Evolutionary conservation across 805 yeast genomes (phyloP).

Genomic region (Nematodospora valgi): DNA sequence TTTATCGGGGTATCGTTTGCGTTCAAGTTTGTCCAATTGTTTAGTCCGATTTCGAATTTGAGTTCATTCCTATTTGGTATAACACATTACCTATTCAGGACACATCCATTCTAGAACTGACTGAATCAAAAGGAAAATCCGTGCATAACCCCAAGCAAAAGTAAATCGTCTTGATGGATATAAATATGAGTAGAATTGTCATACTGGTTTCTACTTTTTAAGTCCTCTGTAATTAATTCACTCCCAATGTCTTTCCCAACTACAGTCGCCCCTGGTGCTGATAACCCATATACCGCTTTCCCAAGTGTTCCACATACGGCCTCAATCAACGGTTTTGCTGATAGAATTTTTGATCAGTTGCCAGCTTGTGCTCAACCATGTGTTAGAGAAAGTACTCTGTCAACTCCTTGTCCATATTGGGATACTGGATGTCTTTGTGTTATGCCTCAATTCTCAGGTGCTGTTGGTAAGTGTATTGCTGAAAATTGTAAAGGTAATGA

Average conservation of each 20-base stretch:
- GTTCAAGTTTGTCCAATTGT: too few relatives aligned
- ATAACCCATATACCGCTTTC: conserved; percentile 26
- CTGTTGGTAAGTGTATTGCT: conserved; percentile 37
- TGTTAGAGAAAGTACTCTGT: conserved; percentile 27
- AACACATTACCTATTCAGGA: too few relatives aligned
- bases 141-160: too few relatives aligned
- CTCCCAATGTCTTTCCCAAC: conserved; percentile 5
- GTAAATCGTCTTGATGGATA: too few relatives aligned
- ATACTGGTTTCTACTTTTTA: background rate
- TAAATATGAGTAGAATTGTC: background rate
- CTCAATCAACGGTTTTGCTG: conserved; percentile 42
- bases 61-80: too few relatives aligned
- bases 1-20: too few relatives aligned
- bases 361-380: conserved; percentile 38
- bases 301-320: conserved; percentile 38
- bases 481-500: conserved; percentile 32
- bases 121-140: too few relatives aligned
- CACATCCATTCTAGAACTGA: too few relatives aligned
- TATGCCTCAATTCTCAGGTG: conserved; percentile 31
- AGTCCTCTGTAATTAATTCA: background rate
- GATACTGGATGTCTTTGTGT: conserved; percentile 46
- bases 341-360: conserved; percentile 27
- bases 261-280: conserved; percentile 15
- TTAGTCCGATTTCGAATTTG: too few relatives aligned
- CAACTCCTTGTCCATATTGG: conserved; percentile 45